Conservation (phyloP, 768 basidiomycete genomes). For the Trichaptum fuscoviolaceum region DNA sequence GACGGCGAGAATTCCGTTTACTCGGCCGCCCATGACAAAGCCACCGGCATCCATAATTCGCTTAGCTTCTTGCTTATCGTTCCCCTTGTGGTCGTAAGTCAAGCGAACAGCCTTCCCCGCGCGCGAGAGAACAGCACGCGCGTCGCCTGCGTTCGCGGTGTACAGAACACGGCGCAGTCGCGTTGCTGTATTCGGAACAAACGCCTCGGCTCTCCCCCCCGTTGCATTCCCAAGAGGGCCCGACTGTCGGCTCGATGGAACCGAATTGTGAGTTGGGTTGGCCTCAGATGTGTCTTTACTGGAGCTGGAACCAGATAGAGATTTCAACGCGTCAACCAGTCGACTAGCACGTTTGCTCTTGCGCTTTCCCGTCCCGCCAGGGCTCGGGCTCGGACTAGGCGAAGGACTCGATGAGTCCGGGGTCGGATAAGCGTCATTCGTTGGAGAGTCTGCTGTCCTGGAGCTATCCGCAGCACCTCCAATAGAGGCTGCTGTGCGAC, state of each 20-base stretch:
- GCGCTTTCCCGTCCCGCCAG: not conserved
- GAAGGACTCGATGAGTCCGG: constrained; percentile 24
- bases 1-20: constrained; percentile 95
- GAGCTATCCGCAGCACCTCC: constrained; percentile 5
- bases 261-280: not conserved
- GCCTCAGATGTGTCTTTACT: not conserved
- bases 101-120: constrained; percentile 85
- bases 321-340: constrained; percentile 27
- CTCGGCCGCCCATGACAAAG: constrained; percentile 97
- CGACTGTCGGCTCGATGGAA: not conserved
- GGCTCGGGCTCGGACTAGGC: not conserved
- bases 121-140: constrained; percentile 88
- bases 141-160: constrained; percentile 95
- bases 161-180: constrained; percentile 75
- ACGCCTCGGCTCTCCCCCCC: too few species aligned
- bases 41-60: constrained; percentile 97
- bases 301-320: constrained; percentile 17
- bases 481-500: not conserved
- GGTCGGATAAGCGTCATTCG: constrained; percentile 29
- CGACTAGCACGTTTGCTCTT: constrained; percentile 50
- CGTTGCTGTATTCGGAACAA: constrained; percentile 23
- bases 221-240: constrained; percentile 1
- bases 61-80: constrained; percentile 95
- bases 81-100: constrained; percentile 98
- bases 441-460: constrained; percentile 19